A percentile compares a stretch with the other conserved stretches of the same genome.
phyloP scores from a whole-genome alignment of 345 rosid species.

The Hevea brasiliensis region DNA sequence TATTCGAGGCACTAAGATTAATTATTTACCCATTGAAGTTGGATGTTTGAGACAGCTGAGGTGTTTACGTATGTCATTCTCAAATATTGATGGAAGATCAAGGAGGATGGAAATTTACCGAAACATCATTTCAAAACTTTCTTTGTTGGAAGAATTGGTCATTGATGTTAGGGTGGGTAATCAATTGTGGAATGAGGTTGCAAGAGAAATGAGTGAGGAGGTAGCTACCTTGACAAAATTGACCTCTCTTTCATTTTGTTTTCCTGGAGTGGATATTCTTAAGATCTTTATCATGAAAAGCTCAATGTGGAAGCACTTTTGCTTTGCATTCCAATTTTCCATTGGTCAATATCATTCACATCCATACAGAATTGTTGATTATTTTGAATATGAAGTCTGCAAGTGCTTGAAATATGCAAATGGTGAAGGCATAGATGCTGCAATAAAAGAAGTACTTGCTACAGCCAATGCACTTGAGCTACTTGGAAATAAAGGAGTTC shows the following conservation, averaged over 20 bases:
- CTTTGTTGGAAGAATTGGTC: not conserved
- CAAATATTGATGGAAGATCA: not conserved
- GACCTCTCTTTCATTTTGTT: not conserved
- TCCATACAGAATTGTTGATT: not conserved
- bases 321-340: not conserved
- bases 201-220: not conserved
- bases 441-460: constrained; percentile 11
- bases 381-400: constrained; percentile 21
- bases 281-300: too few species aligned
- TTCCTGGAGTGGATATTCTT: not conserved
- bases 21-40: constrained; percentile 11
- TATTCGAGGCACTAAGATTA: constrained; percentile 23
- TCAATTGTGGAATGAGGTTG: not conserved
- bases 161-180: not conserved
- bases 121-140: not conserved
- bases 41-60: not conserved
- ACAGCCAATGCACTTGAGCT: constrained; percentile 17
- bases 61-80: not conserved
- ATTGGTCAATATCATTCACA: not conserved
- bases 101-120: not conserved
- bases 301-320: too few species aligned
- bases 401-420: constrained; percentile 28
- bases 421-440: constrained; percentile 4
- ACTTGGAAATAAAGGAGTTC: not conserved
- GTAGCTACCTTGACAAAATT: not conserved